Base-by-base conservation (phyloP, 495 filamentous ascomycete genomes). In the Penicillium pancosmium region DNA sequence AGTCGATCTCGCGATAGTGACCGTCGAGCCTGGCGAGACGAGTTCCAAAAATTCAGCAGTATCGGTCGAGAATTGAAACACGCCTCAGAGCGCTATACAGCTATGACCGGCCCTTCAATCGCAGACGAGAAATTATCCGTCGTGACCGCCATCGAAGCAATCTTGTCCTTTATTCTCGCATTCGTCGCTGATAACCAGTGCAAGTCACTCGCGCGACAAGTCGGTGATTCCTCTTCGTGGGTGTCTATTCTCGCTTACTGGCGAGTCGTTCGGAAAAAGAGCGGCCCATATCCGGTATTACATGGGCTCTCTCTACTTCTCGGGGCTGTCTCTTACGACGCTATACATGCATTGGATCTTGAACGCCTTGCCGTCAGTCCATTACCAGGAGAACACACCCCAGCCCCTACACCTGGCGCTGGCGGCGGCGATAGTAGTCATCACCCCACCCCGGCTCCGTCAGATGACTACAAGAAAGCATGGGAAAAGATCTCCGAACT, bases 21-120 rank as follows among this genome's bases (percentile, higher is more conserved):
- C 31, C 71, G 72, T 21, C 67, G 75, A 44, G 67, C 68, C 19
- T 82, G 78, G 77, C 74, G 72, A 41, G 72, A 78, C 23, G 79
- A 83, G 55, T 77, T 71, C 43, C 71, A 72, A 27, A 80, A 73
- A 48, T 75, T 77, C 44, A 59, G 65, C 5, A 72, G 64, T 12
- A 59, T 80, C 16, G 80, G 77, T 7, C 77, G 77, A 46, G 76
- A 82, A 52, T 55, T 82, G 36, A 83, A 83, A 59, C 78, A 82
- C 64, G 73, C 74, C 0, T 74, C 76, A 9, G 78, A 82, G 43
- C 70, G 69, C 31, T 69, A 73, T 51, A 73, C 70, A 16, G 55
- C 67, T 27, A 73, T 71, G 62, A 62, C 72, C 10, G 55, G 60
- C 15, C 62, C 66, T n/a, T 68, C 70, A 10, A 55, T 48, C 7